Evolutionary conservation across 495 filamentous ascomycete genomes (phyloP), one percentile per base, ranked within the genome.

Genomic region (Cercophora newfieldiana): DNA sequence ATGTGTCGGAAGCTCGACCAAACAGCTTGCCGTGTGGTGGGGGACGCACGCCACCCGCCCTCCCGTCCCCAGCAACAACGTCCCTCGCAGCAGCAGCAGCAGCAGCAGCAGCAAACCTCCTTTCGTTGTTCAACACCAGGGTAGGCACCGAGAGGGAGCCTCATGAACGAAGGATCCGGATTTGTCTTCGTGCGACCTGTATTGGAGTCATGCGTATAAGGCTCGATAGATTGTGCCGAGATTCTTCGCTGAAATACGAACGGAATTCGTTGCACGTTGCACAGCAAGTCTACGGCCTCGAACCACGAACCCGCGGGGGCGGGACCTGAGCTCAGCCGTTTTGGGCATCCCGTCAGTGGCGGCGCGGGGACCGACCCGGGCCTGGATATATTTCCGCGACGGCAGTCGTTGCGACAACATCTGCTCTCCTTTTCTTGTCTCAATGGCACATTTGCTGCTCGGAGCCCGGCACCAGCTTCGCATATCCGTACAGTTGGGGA

Each of bases 31-130:
- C n/a, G 47, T 29, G 22, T 24, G n/a, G 21, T 26, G 56, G 64
- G 56, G 57, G 28, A 61, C 60, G 57, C 64, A 55, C 47, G 64
- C 64, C 49, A 60, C 64, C 64, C 64, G 64, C 31, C 58, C 44
- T 44, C 10, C 37, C 28, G 59, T 60, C 44, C 56, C 48, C 33
- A 51, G 22, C 53, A 49, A 50, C 28, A 22, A 51, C 25, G 18
- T 37, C 29, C 29, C 50, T 44, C 56, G n/a, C n/a, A n/a, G n/a
- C n/a, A n/a, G n/a, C n/a, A n/a, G n/a, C n/a, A n/a, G n/a, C n/a
- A n/a, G n/a, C n/a, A n/a, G n/a, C n/a, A n/a, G n/a, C 53, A n/a
- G n/a, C 25, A 30, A 19, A 30, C 53, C 1, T 21, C 4, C 18
- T n/a, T 1, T 51, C 19, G 50, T 14, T 30, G 54, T 26, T 18